These are phyloP conservation scores for Fallopia convolvulus DNA, from an alignment of 148 eudicot genomes.

Conservation along the genomic window DNA sequence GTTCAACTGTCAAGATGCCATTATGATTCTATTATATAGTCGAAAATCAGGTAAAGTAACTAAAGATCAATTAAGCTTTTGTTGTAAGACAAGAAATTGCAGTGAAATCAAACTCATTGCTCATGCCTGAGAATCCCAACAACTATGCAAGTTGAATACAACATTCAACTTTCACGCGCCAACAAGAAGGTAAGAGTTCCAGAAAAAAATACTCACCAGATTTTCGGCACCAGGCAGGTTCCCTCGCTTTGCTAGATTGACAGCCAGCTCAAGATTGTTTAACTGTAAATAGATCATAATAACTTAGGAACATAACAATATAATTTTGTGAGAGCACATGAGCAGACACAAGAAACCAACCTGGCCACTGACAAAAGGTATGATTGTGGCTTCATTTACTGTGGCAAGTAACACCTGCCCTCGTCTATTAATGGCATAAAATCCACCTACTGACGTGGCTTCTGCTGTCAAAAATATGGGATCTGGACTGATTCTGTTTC, in stretches of 20 bases:
- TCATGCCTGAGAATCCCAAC: background rate
- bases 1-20: slow-evolving; percentile 1
- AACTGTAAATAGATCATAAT: slow-evolving; percentile 41
- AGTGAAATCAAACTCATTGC: background rate
- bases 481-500: slow-evolving; percentile 96
- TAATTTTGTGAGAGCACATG: background rate
- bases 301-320: background rate
- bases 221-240: slow-evolving; percentile 98
- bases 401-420: slow-evolving; percentile 96
- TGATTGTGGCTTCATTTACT: slow-evolving; percentile 81
- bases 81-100: background rate
- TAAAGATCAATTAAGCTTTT: background rate
- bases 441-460: slow-evolving; percentile 88
- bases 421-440: slow-evolving; percentile 87
- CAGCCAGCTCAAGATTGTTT: slow-evolving; percentile 97
- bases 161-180: background rate
- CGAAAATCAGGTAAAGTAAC: background rate
- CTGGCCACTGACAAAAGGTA: slow-evolving; percentile 96
- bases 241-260: slow-evolving; percentile 97
- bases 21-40: background rate
- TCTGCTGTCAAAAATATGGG: slow-evolving; percentile 93
- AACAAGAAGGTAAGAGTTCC: background rate
- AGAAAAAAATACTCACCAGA: slow-evolving; percentile 24
- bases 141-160: slow-evolving; percentile 4
- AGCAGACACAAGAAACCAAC: slow-evolving; percentile 26